Base-by-base conservation (phyloP, 2,329 filamentous ascomycete genomes). In the Calonectria honghensis region DNA sequence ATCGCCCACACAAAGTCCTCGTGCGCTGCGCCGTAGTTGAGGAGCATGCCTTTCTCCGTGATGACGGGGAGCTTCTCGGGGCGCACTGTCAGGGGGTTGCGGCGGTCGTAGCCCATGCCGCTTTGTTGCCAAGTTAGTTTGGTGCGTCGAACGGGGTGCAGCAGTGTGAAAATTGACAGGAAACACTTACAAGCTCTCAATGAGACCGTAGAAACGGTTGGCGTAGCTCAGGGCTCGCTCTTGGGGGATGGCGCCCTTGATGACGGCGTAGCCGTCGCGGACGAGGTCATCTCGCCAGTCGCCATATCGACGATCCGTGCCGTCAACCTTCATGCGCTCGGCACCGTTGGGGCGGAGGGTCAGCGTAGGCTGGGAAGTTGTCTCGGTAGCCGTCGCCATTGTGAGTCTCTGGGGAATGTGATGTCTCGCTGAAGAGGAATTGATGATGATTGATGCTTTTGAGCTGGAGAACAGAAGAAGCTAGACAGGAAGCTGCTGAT, bases 1-100 rank as follows among this genome's bases (percentile, higher is more conserved):
- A 89, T 82, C 2, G 81, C 82, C 88, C 88, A 89, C 0, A 87
- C 85, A 61, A 89, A 90, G 71, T 86, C 83, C 70, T 89, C 88
- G 72, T 90, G 88, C 0, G 85, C 80, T 3, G 87, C 85, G 0
- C 84, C 87, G 65, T 90, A 90, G 69, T 84, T 81, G 54, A 87
- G 79, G 73, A 86, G 86, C 83, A 89, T 79, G 45, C 88, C 88
- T 81, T 89, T 89, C 73, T 89, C 86, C 13, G 76, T 79, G 57
- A 79, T 79, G 14, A 79, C 77, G 4, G 77, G 77, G 6, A 79
- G 76, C 64, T 79, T 79, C 48, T 79, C 78, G 13, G 77, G 77
- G 11, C 76, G 77, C 5, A 79, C 78, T 2, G 65, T 76, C 3
- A 73, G 69, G 1, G 72, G 76, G 20, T 79, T 73, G n/a, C 57